Conservation (phyloP, 2,329 filamentous ascomycete genomes). For the Xylariaceae sp. region DNA sequence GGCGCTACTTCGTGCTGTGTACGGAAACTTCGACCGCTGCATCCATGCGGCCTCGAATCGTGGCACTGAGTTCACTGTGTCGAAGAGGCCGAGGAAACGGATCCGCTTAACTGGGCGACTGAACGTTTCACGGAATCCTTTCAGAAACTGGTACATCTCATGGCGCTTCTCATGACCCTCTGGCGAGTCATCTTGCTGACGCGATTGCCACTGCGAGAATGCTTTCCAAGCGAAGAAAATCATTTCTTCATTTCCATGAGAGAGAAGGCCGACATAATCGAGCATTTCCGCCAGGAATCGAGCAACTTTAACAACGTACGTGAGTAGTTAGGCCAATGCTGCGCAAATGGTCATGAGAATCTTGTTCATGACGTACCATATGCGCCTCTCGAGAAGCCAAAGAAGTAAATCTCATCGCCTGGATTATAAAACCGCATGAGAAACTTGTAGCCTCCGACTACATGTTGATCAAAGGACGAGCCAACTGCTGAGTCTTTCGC, state of each 20-base stretch:
- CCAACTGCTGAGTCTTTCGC: constrained; percentile 79
- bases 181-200: constrained; percentile 44
- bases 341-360: neutral
- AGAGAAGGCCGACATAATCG: constrained; percentile 75
- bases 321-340: neutral
- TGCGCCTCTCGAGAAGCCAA: constrained; percentile 70
- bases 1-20: constrained; percentile 57
- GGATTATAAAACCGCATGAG: constrained; percentile 70
- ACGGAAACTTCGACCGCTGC: constrained; percentile 75
- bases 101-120: constrained; percentile 72
- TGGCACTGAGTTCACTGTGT: constrained; percentile 78
- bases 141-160: constrained; percentile 73
- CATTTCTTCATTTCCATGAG: constrained; percentile 83
- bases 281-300: constrained; percentile 81
- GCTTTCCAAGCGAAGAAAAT: constrained; percentile 81
- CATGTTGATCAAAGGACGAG: constrained; percentile 77
- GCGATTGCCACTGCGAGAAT: constrained; percentile 70
- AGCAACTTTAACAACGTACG: constrained; percentile 46
- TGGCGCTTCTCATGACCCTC: constrained; percentile 48
- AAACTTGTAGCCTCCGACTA: constrained; percentile 79
- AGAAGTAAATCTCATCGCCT: constrained; percentile 66
- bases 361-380: constrained; percentile 39
- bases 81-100: constrained; percentile 74
- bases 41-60: constrained; percentile 75
- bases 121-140: constrained; percentile 77